phyloP scores from a whole-genome alignment of 108 stramenopile genomes.

The Cyclostephanos tholiformis region DNA sequence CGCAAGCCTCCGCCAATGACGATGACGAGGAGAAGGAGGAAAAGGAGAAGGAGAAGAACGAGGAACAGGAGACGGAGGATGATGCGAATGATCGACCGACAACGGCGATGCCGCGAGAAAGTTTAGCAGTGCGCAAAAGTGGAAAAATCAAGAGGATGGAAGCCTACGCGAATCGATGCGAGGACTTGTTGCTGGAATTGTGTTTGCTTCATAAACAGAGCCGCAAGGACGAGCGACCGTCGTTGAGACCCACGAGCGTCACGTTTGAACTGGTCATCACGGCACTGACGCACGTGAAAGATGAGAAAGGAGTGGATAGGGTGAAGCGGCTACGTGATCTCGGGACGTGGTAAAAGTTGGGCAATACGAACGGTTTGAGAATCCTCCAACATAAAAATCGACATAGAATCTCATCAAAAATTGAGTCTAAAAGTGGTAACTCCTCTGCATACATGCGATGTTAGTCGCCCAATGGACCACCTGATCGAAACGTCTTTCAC shows the following conservation, averaged over 20 bases:
- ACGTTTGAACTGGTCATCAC: slow-evolving; percentile 38
- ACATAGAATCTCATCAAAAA: too few species aligned
- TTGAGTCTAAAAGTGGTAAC: too few species aligned
- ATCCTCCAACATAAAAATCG: not conserved
- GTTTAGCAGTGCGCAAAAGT: too few species aligned
- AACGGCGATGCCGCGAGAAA: too few species aligned
- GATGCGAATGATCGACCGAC: too few species aligned
- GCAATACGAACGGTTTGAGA: not conserved
- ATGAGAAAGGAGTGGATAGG: slow-evolving; percentile 36
- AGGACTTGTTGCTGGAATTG: slow-evolving; percentile 40
- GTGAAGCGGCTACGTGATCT: slow-evolving; percentile 15
- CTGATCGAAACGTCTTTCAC: too few species aligned
- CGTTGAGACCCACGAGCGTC: slow-evolving; percentile 40
- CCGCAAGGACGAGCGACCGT: slow-evolving; percentile 25
- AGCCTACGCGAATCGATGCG: slow-evolving; percentile 34
- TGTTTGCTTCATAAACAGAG: slow-evolving; percentile 25
- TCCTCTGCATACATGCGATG: too few species aligned
- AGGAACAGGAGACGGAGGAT: too few species aligned
- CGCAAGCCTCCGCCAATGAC: not conserved
- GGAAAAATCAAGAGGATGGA: slow-evolving; percentile 12
- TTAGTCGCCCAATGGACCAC: too few species aligned
- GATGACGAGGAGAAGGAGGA: not conserved
- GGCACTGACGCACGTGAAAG: slow-evolving; percentile 27
- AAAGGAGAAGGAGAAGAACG: not conserved
- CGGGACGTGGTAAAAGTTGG: not conserved